A percentile compares a stretch with the other conserved stretches of the same genome.
phyloP scores from a whole-genome alignment of 1,139 yeast genomes.

The Schwanniomyces etchellsii region DNA sequence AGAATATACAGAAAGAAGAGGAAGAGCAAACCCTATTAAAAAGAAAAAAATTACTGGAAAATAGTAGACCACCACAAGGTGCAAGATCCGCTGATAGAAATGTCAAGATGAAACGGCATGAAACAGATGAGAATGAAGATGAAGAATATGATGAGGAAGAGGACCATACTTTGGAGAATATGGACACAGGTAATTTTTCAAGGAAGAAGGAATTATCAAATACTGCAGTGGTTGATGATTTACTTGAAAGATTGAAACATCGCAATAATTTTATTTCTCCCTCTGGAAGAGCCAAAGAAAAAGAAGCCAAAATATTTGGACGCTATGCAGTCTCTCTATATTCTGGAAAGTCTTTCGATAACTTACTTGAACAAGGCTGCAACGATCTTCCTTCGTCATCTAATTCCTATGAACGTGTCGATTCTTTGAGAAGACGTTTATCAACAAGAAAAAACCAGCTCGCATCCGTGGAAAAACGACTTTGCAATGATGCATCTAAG shows the following conservation, averaged over 20 bases:
- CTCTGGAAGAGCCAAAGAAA: conserved; percentile 15
- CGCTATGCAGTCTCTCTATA: conserved; percentile 18
- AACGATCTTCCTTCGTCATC: conserved; percentile 1
- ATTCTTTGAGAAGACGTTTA: conserved; percentile 31
- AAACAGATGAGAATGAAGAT: conserved; percentile 5
- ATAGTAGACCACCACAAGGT: no score
- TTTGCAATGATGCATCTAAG: no score
- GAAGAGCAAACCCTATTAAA: conserved; percentile 37
- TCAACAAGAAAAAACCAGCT: conserved; percentile 25
- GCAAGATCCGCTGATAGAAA: conserved; percentile 28
- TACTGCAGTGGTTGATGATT: conserved; percentile 32
- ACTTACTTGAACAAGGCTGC: conserved; percentile 8
- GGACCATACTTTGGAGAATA: conserved; percentile 7
- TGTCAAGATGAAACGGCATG: conserved; percentile 9
- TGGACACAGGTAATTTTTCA: conserved; percentile 4
- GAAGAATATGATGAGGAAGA: conserved; percentile 9
- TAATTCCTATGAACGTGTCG: conserved; percentile 37
- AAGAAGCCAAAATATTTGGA: conserved; percentile 32
- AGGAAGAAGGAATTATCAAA: conserved; percentile 5
- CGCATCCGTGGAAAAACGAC: neutral
- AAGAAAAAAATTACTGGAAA: conserved; percentile 32
- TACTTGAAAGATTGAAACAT: conserved; percentile 33
- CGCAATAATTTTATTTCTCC: conserved; percentile 14
- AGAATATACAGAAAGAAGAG: conserved; percentile 43
- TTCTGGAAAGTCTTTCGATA: conserved; percentile 13